Evolutionary conservation across 108 stramenopile genomes (phyloP), one percentile per base, ranked within the genome.

Genomic region (Pseudonitzschia multiseries): DNA sequence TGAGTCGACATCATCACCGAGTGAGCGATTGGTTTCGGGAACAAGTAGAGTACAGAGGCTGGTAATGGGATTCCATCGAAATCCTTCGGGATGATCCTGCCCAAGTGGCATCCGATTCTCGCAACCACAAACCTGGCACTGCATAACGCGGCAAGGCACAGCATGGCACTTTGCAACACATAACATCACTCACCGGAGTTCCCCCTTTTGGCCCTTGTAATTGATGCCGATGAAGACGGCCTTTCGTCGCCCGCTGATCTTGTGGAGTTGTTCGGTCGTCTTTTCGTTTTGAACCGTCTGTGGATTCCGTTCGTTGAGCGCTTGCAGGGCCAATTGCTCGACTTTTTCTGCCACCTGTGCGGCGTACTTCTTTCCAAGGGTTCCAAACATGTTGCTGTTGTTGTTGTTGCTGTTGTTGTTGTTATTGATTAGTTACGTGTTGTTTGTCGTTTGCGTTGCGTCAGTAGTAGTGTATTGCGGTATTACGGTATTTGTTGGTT

Each of bases 211-310:
- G 65, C 93, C 93, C 18, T 20, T 67, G 70, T 96, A 96, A 84
- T 96, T 96, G 54, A 96, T 96, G 29, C 94, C 87, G 27, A 92
- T 71, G 27, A 92, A 81, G 14, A 92, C 52, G 8, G 91, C 91
- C 27, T 87, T 75, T 40, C 86, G 70, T 46, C 50, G 72, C 21
- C 81, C 84, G 65, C 57, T 68, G 66, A 26, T 87, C 72, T 24
- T 33, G 31, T 53, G 51, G 27, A 70, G 32, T 32, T 54, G 8
- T 36, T 70, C 69, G 18, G 69, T 51, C 52, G 69, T 56, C 27
- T 70, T 33, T 21, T 0, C 36, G n/a, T 40, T 29, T 2, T 9
- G 0, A 12, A 15, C 2, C 17, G 40, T 67, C 44, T 67, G 44
- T n/a, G 61, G 61, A 20, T 62, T 40, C 9, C 10, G 9, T n/a